These are phyloP conservation scores for Tripterygium wilfordii DNA, from an alignment of 177 flowering plant genomes.

Conservation along the genomic window DNA sequence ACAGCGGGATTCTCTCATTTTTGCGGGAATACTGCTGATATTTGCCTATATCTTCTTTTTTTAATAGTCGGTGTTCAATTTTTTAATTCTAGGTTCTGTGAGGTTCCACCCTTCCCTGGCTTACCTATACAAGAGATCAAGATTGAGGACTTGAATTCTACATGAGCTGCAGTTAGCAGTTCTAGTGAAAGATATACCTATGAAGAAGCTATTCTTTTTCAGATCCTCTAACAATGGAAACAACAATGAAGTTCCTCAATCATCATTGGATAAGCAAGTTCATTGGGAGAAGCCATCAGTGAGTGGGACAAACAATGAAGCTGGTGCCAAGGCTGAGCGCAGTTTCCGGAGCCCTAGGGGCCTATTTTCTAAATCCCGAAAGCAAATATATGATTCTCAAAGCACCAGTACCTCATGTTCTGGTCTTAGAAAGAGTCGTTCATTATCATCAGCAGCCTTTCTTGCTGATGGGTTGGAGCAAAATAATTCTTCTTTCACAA, in stretches of 20 bases:
- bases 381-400: conserved; percentile 29
- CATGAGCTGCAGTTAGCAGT: conserved; percentile 4
- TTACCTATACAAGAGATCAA: not conserved
- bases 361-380: conserved; percentile 26
- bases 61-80: no score
- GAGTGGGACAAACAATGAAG: conserved; percentile 18
- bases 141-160: not conserved
- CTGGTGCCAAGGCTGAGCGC: conserved; percentile 14
- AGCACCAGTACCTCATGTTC: conserved; percentile 22
- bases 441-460: conserved; percentile 59
- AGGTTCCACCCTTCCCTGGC: not conserved
- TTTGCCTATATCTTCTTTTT: no score
- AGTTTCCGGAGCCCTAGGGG: conserved; percentile 21
- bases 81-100: not conserved
- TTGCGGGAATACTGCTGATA: no score
- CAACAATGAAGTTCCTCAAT: conserved; percentile 30
- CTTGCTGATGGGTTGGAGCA: conserved; percentile 25
- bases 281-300: conserved; percentile 39
- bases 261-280: conserved; percentile 36
- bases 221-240: conserved; percentile 42
- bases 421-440: conserved; percentile 67
- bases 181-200: conserved; percentile 23
- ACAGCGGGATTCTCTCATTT: no score
- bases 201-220: conserved; percentile 87
- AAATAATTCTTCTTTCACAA: conserved; percentile 13